Evolutionary conservation across 768 basidiomycete species (phyloP).

Genomic region (Suillus brevipes): DNA sequence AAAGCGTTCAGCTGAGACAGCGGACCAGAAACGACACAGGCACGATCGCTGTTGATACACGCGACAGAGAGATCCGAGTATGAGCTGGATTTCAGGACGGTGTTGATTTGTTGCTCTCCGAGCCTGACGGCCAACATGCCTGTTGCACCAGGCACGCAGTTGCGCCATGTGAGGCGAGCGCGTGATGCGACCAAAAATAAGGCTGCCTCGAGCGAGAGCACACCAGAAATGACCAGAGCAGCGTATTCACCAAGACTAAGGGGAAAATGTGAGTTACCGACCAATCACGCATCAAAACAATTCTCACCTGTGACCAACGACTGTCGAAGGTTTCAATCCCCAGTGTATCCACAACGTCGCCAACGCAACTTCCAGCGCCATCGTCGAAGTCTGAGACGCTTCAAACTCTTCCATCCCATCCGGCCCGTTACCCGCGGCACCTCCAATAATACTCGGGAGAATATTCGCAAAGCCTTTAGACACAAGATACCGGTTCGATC

Average conservation of each 20-base stretch:
- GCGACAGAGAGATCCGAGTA: conserved; percentile 49
- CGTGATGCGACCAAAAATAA: conserved; percentile 58
- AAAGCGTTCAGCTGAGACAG: conserved; percentile 43
- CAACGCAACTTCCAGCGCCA: conserved; percentile 64
- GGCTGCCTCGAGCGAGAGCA: conserved; percentile 57
- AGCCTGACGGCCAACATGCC: conserved; percentile 65
- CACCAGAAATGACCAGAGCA: conserved; percentile 62
- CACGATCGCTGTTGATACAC: conserved; percentile 60
- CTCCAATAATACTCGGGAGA: conserved; percentile 40
- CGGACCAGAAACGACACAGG: conserved; percentile 63
- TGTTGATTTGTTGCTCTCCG: conserved; percentile 33
- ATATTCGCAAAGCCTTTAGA: conserved; percentile 53
- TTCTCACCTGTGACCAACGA: conserved; percentile 71
- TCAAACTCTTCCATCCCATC: conserved; percentile 40
- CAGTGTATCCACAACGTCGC: conserved; percentile 66
- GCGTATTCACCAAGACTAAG: conserved; percentile 74
- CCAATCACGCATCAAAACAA: neutral
- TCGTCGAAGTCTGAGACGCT: conserved; percentile 52
- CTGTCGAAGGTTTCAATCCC: conserved; percentile 61
- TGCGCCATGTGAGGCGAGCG: conserved; percentile 53
- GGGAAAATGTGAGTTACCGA: conserved; percentile 1
- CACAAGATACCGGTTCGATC: conserved; percentile 54
- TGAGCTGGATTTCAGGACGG: conserved; percentile 31
- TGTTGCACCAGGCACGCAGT: conserved; percentile 44
- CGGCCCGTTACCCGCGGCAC: conserved; percentile 22